phyloP scores from a whole-genome alignment of 768 basidiomycete species.

The Tremella yokohamensis region DNA sequence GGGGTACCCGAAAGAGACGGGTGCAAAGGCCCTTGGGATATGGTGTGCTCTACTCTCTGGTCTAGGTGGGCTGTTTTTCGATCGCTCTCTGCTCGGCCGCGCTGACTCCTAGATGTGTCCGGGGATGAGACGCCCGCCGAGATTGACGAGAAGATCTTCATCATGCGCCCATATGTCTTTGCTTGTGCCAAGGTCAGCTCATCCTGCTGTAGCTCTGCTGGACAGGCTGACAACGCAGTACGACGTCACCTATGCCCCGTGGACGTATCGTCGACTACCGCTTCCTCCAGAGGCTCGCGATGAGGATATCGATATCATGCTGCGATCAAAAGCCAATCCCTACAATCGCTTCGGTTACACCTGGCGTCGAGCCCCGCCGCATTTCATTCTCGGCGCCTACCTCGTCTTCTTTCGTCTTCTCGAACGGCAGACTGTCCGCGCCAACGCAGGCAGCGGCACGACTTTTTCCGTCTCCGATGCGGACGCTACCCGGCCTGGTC shows the following conservation, averaged over 20 bases:
- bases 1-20: slow-evolving; percentile 49
- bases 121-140: slow-evolving; percentile 41
- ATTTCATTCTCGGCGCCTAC: slow-evolving; percentile 32
- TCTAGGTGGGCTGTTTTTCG: slow-evolving; percentile 19
- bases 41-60: slow-evolving; percentile 45
- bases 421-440: slow-evolving; percentile 40
- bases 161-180: slow-evolving; percentile 53
- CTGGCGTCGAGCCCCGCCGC: slow-evolving; percentile 40
- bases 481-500: slow-evolving; percentile 13
- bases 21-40: slow-evolving; percentile 41
- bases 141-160: slow-evolving; percentile 52
- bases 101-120: slow-evolving; percentile 25
- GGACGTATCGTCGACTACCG: slow-evolving; percentile 43
- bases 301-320: slow-evolving; percentile 22
- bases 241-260: slow-evolving; percentile 43
- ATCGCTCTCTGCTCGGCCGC: neutral
- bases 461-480: slow-evolving; percentile 18
- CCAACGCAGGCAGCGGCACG: neutral
- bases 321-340: slow-evolving; percentile 34
- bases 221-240: slow-evolving; percentile 23
- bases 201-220: neutral
- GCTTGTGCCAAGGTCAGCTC: slow-evolving; percentile 50
- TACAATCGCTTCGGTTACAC: slow-evolving; percentile 44
- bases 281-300: slow-evolving; percentile 19
- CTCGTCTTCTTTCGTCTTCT: slow-evolving; percentile 39